Percentiles rank a stretch among this genome's conserved stretches.
phyloP scores from a whole-genome alignment of 495 filamentous ascomycete species.

The Penicillium longicatenatum region DNA sequence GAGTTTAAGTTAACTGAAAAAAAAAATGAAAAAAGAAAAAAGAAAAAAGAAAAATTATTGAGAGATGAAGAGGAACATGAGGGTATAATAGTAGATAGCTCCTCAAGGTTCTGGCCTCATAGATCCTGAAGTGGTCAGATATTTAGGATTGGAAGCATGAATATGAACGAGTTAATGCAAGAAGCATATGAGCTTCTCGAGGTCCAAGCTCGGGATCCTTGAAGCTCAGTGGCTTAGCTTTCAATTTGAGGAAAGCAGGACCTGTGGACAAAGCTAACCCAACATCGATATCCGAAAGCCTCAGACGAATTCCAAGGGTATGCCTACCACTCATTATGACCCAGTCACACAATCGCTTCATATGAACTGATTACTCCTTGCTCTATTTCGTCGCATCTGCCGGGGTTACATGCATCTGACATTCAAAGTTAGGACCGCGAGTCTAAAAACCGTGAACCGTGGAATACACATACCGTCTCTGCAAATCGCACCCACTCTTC shows the following conservation, averaged over 20 bases:
- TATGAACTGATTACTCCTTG: neutral
- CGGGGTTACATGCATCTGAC: neutral
- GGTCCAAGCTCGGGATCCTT: no score
- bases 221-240: no score
- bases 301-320: neutral
- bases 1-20: no score
- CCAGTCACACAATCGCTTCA: neutral
- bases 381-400: neutral
- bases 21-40: no score
- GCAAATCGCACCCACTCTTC: slow-evolving; percentile 86
- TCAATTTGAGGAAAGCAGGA: neutral
- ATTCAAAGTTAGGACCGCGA: neutral
- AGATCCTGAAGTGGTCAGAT: no score
- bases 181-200: no score
- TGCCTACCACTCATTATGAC: neutral
- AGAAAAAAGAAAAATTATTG: no score
- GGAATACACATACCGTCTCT: slow-evolving; percentile 50
- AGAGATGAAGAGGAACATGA: no score
- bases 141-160: no score
- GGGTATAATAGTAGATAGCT: no score
- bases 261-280: neutral
- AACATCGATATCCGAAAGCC: neutral
- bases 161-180: no score
- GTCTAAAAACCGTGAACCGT: neutral
- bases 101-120: no score